phyloP scores from a whole-genome alignment of 306 rosid genomes.

The Prunus campanulata region DNA sequence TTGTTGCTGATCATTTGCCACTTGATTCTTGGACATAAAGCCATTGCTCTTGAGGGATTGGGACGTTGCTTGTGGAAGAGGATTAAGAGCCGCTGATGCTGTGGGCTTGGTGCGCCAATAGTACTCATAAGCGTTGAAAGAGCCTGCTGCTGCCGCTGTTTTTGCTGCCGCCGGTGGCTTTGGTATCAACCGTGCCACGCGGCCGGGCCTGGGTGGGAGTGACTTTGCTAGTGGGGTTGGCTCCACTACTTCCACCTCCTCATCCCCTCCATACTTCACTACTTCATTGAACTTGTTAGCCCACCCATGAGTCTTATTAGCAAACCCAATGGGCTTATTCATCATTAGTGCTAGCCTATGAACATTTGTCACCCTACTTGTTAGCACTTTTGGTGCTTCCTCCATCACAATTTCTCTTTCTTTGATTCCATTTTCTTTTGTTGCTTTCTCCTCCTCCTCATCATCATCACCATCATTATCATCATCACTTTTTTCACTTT shows the following conservation, averaged over 20 bases:
- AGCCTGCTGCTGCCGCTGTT: conserved; percentile 25
- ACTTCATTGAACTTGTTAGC: conserved; percentile 44
- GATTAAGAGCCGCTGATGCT: conserved; percentile 15
- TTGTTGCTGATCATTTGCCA: conserved; percentile 40
- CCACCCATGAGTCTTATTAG: conserved; percentile 53
- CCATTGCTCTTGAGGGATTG: conserved; percentile 18
- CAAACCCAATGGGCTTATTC: conserved; percentile 50
- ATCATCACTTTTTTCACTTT: conserved; percentile 4
- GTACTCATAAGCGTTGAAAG: conserved; percentile 65
- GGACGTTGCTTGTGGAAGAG: conserved; percentile 22
- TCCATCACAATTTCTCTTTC: conserved; percentile 29
- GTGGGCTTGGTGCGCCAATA: conserved; percentile 61
- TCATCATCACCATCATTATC: conserved; percentile 9
- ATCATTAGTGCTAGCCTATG: conserved; percentile 48
- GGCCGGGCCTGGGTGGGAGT: conserved; percentile 58
- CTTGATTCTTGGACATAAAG: conserved; percentile 25
- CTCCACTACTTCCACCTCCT: conserved; percentile 7
- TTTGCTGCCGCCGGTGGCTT: conserved; percentile 26
- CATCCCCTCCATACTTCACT: conserved; percentile 39
- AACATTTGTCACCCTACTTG: conserved; percentile 36
- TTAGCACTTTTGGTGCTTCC: conserved; percentile 22
- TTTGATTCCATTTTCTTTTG: conserved; percentile 10
- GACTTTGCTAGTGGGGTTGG: conserved; percentile 42
- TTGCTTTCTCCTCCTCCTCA: conserved; percentile 13
- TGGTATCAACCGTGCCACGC: conserved; percentile 35